Percentiles rank a stretch among this genome's conserved stretches.
These are phyloP conservation scores for Colletotrichum viniferum DNA, from an alignment of 2,329 filamentous ascomycete genomes.

Conservation along the genomic window DNA sequence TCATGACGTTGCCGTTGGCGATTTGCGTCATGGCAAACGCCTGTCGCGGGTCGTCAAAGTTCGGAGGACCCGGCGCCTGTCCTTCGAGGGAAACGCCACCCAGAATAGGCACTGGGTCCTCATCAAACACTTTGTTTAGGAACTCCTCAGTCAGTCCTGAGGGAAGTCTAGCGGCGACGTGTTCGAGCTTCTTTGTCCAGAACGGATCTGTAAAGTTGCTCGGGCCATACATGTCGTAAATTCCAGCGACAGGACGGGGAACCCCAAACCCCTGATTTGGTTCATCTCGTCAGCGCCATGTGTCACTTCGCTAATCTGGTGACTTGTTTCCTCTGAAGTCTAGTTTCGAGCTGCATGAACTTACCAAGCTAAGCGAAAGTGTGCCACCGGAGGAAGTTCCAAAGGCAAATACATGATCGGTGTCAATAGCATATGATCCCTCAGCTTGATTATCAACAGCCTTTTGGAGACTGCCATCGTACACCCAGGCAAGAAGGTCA, in stretches of 20 bases:
- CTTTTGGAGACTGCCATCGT: slow-evolving; percentile 31
- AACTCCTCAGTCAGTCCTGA: slow-evolving; percentile 30
- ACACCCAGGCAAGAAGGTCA: slow-evolving; percentile 38
- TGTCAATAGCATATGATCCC: slow-evolving; percentile 25
- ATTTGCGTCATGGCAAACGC: slow-evolving; percentile 47
- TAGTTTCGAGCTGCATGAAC: not conserved
- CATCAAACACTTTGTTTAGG: slow-evolving; percentile 37
- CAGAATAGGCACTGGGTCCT: slow-evolving; percentile 38
- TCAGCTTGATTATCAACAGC: slow-evolving; percentile 18
- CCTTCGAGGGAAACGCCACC: slow-evolving; percentile 46
- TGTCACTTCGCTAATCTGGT: not conserved
- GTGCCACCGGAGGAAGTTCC: slow-evolving; percentile 41
- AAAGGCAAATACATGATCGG: slow-evolving; percentile 35
- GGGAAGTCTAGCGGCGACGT: slow-evolving; percentile 31
- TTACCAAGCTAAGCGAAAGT: slow-evolving; percentile 38
- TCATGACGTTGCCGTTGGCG: slow-evolving; percentile 40
- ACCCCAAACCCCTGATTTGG: slow-evolving; percentile 38
- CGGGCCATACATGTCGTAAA: slow-evolving; percentile 46
- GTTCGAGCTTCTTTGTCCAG: slow-evolving; percentile 37
- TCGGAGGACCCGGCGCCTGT: slow-evolving; percentile 34
- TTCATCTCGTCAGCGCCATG: not conserved
- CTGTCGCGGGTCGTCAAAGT: slow-evolving; percentile 39
- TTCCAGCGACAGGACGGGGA: slow-evolving; percentile 37
- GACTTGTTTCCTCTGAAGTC: not conserved
- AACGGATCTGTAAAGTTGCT: slow-evolving; percentile 40